phyloP scores from a whole-genome alignment of 176 grass and related monocot species.

The Eleusine coracana region DNA sequence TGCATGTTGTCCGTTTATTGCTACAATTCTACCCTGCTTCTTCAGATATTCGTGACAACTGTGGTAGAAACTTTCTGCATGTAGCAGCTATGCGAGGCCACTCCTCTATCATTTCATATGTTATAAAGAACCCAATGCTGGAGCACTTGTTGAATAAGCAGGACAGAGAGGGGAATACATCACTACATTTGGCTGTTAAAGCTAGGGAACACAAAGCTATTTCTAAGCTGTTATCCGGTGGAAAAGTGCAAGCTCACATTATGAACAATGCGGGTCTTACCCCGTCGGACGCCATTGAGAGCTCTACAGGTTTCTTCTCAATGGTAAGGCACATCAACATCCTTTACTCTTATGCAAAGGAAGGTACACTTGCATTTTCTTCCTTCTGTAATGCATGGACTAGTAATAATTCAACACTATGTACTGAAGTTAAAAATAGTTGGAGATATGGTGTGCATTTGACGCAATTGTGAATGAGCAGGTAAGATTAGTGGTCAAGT shows the following conservation, averaged over 20 bases:
- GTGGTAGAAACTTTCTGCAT: constrained; percentile 50
- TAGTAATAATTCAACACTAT: background rate
- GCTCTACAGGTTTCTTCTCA: constrained; percentile 36
- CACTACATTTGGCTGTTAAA: constrained; percentile 39
- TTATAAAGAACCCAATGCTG: background rate
- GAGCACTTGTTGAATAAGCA: constrained; percentile 38
- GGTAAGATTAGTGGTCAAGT: constrained; percentile 16
- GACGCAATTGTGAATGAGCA: background rate
- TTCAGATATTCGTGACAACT: constrained; percentile 33
- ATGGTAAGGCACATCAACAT: constrained; percentile 35
- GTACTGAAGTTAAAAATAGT: background rate
- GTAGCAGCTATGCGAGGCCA: constrained; percentile 24
- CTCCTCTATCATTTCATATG: background rate
- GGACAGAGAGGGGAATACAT: constrained; percentile 51
- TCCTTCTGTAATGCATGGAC: background rate
- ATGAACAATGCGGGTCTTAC: constrained; percentile 54
- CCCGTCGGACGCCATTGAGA: constrained; percentile 22
- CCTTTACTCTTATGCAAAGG: background rate
- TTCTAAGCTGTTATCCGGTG: constrained; percentile 19
- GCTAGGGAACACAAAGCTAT: constrained; percentile 12
- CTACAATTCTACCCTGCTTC: constrained; percentile 35
- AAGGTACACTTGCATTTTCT: background rate
- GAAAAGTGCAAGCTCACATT: constrained; percentile 23
- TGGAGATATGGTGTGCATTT: background rate
- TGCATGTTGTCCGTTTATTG: background rate